A percentile compares a stretch with the other conserved stretches of the same genome.
These are phyloP conservation scores for Cunninghamia lanceolata DNA, from an alignment of 75 land plant species.

Conservation along the genomic window DNA sequence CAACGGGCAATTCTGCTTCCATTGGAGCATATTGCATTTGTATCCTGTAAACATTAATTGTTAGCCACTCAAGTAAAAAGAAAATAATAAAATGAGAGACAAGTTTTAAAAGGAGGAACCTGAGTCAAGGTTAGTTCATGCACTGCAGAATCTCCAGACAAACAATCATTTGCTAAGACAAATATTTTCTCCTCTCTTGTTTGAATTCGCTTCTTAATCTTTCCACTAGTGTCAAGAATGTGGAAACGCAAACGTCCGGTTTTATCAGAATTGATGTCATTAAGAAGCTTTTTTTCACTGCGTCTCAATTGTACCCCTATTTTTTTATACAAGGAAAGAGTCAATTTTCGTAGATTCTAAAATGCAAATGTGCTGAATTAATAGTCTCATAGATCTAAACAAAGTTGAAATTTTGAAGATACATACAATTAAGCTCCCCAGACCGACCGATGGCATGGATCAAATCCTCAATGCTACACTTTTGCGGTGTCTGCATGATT, in stretches of 20 bases:
- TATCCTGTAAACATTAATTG: conserved; percentile 53
- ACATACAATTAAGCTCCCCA: conserved; percentile 81
- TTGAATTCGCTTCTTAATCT: conserved; percentile 87
- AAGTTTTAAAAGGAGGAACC: conserved; percentile 35
- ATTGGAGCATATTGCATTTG: conserved; percentile 74
- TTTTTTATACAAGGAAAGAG: neutral
- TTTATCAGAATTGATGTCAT: conserved; percentile 83
- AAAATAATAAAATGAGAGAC: neutral
- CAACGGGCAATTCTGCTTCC: conserved; percentile 87
- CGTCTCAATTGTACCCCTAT: conserved; percentile 95
- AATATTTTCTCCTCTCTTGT: conserved; percentile 92
- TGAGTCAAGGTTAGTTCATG: conserved; percentile 89
- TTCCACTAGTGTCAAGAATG: conserved; percentile 75
- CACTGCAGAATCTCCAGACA: conserved; percentile 85
- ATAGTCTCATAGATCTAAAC: neutral
- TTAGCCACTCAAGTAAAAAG: neutral
- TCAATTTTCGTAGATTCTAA: conserved; percentile 4
- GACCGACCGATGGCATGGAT: conserved; percentile 66
- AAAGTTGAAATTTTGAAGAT: neutral
- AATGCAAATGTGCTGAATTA: neutral
- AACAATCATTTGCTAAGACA: conserved; percentile 85
- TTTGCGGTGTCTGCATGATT: conserved; percentile 58
- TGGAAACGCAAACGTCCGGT: conserved; percentile 80
- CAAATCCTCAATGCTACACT: conserved; percentile 79
- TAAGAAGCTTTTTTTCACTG: conserved; percentile 87